Evolutionary conservation across 2,329 filamentous ascomycete species (phyloP).

Genomic region (Pseudopithomyces maydicus): DNA sequence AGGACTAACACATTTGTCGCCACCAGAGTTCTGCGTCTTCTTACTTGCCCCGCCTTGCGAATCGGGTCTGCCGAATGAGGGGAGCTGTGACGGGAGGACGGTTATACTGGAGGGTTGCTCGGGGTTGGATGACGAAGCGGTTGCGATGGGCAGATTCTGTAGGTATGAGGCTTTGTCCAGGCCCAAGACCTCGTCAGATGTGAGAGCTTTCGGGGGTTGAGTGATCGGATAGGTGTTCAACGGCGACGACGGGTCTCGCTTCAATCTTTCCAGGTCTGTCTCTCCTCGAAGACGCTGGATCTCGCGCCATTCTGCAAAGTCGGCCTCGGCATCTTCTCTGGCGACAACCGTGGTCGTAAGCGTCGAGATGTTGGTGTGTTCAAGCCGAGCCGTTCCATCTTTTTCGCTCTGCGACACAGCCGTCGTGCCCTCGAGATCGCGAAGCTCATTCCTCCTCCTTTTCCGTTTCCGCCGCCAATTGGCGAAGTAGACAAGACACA

Average conservation of each 20-base stretch:
- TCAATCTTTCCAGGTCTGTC: not conserved
- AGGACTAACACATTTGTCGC: slow-evolving; percentile 8
- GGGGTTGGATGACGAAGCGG: not conserved
- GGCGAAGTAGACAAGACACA: not conserved
- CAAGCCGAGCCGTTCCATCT: not conserved
- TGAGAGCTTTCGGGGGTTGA: slow-evolving; percentile 1
- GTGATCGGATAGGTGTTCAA: not conserved
- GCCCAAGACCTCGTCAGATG: slow-evolving; percentile 12
- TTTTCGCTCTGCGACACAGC: slow-evolving; percentile 1
- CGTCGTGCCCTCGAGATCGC: slow-evolving; percentile 7
- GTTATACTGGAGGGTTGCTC: not conserved
- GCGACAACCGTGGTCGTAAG: not conserved
- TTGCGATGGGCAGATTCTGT: not conserved
- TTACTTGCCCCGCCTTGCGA: not conserved
- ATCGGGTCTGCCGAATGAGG: slow-evolving; percentile 5
- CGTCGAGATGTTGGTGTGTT: not conserved
- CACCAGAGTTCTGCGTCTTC: not conserved
- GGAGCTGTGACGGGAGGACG: slow-evolving; percentile 8
- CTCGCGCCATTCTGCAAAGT: not conserved
- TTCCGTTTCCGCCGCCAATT: not conserved
- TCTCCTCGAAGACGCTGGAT: not conserved
- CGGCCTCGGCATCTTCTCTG: not conserved
- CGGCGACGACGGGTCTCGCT: not conserved
- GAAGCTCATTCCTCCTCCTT: not conserved
- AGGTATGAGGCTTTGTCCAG: slow-evolving; percentile 14